phyloP scores from a whole-genome alignment of 2,329 filamentous ascomycete species.

The Pseudopithomyces chartarum region DNA sequence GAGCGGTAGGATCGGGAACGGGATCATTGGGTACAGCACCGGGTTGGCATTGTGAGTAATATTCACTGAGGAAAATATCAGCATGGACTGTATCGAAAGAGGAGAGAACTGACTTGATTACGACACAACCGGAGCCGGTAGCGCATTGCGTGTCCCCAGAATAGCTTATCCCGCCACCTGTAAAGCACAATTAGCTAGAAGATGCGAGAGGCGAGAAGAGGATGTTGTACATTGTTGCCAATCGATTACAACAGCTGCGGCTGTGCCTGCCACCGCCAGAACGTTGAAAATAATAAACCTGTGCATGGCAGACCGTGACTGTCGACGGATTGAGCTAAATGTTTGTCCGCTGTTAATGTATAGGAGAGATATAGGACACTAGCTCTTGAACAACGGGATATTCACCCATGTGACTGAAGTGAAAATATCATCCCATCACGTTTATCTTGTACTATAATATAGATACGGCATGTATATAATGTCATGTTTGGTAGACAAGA shows the following conservation, averaged over 20 bases:
- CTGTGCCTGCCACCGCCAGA: conserved; percentile 28
- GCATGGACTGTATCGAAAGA: neutral
- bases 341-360: too few species aligned
- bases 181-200: neutral
- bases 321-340: neutral
- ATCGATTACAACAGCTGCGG: conserved; percentile 30
- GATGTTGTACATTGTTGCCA: conserved; percentile 41
- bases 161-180: conserved; percentile 37
- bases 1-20: conserved; percentile 11
- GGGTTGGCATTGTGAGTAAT: conserved; percentile 50
- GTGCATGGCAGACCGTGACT: conserved; percentile 25
- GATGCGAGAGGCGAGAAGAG: neutral
- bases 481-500: conserved; percentile 17
- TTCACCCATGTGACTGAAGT: too few species aligned
- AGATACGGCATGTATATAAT: conserved; percentile 22
- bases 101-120: conserved; percentile 30
- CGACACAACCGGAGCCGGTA: conserved; percentile 34
- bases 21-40: conserved; percentile 29
- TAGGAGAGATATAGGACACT: too few species aligned
- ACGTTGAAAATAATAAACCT: conserved; percentile 21
- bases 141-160: conserved; percentile 32
- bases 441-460: too few species aligned
- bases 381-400: too few species aligned
- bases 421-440: too few species aligned
- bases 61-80: conserved; percentile 31